phyloP scores from a whole-genome alignment of 768 basidiomycete genomes.

The Naganishia vishniacii region DNA sequence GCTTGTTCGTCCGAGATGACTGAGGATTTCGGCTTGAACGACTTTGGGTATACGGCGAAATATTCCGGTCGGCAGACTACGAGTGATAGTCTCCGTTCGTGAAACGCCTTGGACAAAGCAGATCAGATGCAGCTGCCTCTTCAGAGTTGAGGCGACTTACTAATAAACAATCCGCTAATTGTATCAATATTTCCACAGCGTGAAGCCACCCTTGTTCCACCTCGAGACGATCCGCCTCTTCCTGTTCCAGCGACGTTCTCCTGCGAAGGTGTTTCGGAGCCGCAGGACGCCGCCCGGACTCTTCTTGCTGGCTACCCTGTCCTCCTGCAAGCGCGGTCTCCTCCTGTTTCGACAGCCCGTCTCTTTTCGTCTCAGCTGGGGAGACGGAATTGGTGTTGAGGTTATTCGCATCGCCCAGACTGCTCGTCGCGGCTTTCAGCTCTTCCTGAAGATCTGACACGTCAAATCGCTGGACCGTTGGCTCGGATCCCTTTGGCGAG shows the following conservation, averaged over 20 bases:
- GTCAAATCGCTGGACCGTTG: slow-evolving; percentile 1
- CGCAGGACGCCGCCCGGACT: not conserved
- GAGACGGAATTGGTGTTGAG: not conserved
- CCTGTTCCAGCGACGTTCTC: not conserved
- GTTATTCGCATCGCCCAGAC: not conserved
- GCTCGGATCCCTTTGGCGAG: not conserved
- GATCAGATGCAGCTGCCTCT: too few relatives aligned
- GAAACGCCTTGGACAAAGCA: slow-evolving; percentile 3
- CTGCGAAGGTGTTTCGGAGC: not conserved
- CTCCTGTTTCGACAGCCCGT: not conserved
- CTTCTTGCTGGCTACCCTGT: not conserved
- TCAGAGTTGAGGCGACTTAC: too few relatives aligned
- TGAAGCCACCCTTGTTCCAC: slow-evolving; percentile 6
- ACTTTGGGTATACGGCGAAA: slow-evolving; percentile 5
- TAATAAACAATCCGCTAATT: slow-evolving; percentile 18
- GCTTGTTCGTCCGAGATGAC: slow-evolving; percentile 5
- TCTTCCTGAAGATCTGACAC: slow-evolving; percentile 6
- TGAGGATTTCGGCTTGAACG: slow-evolving; percentile 4
- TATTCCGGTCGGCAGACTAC: slow-evolving; percentile 20
- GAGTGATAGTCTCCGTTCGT: slow-evolving; percentile 18
- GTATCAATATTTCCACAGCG: slow-evolving; percentile 21
- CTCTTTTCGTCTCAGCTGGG: not conserved
- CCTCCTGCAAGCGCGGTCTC: not conserved
- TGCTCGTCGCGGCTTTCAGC: not conserved
- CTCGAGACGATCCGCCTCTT: slow-evolving; percentile 11